A percentile compares a stretch with the other conserved stretches of the same genome.
These are phyloP conservation scores for Zasmidium angulare DNA, from an alignment of 2,329 filamentous ascomycete species.

Conservation along the genomic window DNA sequence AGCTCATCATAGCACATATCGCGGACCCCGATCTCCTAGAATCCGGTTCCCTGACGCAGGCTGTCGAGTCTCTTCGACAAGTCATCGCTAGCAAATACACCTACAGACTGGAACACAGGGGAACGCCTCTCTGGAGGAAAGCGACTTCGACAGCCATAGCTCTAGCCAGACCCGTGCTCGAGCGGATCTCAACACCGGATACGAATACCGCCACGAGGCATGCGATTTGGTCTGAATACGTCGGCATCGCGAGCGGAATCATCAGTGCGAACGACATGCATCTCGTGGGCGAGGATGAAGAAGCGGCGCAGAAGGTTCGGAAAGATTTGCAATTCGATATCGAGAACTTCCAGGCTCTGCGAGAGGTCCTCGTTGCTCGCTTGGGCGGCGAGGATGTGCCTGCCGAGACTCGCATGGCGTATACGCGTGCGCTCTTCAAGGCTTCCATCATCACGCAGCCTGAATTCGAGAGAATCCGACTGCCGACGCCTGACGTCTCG, in stretches of 20 bases:
- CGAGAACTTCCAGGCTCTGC: conserved; percentile 66
- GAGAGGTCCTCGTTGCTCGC: conserved; percentile 69
- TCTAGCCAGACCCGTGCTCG: conserved; percentile 66
- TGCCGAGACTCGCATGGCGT: conserved; percentile 66
- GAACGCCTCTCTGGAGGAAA: conserved; percentile 72
- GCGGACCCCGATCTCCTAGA: conserved; percentile 67
- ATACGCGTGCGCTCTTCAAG: conserved; percentile 74
- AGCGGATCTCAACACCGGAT: conserved; percentile 42
- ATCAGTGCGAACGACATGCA: conserved; percentile 38
- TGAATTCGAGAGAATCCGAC: conserved; percentile 55
- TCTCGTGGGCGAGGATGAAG: conserved; percentile 24
- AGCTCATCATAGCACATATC: conserved; percentile 60
- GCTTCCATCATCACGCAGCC: conserved; percentile 73
- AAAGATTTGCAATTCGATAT: conserved; percentile 71
- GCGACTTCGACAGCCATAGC: conserved; percentile 70
- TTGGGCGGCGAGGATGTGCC: conserved; percentile 67
- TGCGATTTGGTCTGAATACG: conserved; percentile 57
- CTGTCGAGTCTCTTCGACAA: conserved; percentile 65
- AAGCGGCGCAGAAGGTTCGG: too few species aligned
- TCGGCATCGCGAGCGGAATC: conserved; percentile 39
- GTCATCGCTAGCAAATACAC: conserved; percentile 79
- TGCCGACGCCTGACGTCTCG: conserved; percentile 51
- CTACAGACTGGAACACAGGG: conserved; percentile 70
- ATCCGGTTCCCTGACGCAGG: conserved; percentile 64
- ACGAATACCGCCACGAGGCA: not conserved